Evolutionary conservation across 176 grass and related monocot genomes (phyloP), one percentile per base, ranked within the genome.

Genomic region (Areca catechu): DNA sequence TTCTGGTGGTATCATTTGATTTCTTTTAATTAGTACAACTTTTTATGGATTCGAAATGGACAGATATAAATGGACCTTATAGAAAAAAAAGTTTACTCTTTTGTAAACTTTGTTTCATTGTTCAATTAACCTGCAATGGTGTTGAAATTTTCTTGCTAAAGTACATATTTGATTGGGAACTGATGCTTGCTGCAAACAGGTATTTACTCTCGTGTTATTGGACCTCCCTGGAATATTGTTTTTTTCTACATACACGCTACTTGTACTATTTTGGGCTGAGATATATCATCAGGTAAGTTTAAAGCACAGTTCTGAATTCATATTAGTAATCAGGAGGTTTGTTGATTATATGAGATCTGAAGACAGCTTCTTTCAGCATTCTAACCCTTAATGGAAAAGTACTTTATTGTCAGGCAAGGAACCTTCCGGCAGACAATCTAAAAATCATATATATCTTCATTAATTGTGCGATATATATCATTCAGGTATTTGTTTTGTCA

Each of bases 201-300:
- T 89, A 30, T 89, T 76, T 71, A 89, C 70, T 22, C 73, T 83
- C 30, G 76, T 81, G 22, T 29, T 89, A 53, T 49, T 95, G 20
- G 69, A 89, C 69, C 73, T 95, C 72, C 90, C 90, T 47, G 90
- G 90, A 25, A 70, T 95, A 24, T 60, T 89, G 20, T 95, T 95
- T 82, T 95, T 95, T 71, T 95, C 90, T 21, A 89, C 90, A 9
- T 95, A 86, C 75, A 89, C 90, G 15, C 63, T 95, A 29, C 90
- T 89, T 70, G 90, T 95, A 50, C 70, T 95, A 22, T 95, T 95
- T 73, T 95, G 90, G 90, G 85, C 85, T 58, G 90, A 95, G 71
- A 95, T 95, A 78, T 95, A 95, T 80, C 77, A 86, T 83, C 90
- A 95, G 79, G 90, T 81, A 54, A 61, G 57, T 63, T 22, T 25